Base-by-base conservation (phyloP, 2,329 filamentous ascomycete species). In the Penicillium sp. region DNA sequence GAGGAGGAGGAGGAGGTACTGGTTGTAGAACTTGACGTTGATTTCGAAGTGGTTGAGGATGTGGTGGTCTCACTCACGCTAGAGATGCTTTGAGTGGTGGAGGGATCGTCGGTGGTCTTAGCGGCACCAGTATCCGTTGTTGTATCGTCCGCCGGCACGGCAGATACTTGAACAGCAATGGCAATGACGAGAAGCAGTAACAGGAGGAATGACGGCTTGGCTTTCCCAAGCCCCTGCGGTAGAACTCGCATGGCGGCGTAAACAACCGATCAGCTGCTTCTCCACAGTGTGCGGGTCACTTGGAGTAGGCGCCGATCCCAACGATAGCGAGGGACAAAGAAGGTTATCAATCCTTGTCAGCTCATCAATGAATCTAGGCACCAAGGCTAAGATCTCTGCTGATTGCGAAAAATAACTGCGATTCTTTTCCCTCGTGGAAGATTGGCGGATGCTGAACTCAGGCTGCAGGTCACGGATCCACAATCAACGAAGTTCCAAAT, bases 261-360 rank as follows among this genome's bases (percentile, higher is more conserved):
- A 60, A 61, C 59, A 64, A 57, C 54, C 27, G 46, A 59, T 54
- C 40, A 52, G 46, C 35, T 42, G 31, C 31, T 63, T 62, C 62
- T 59, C 62, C 61, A 64, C 62, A 61, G 51, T 25, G 23, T 56
- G 54, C 60, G 61, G 62, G 62, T 65, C 62, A 46, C 41, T 49
- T 46, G 54, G 58, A 57, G 52, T 56, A 58, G 49, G 41, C 55
- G 61, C 41, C 54, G 57, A 60, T 62, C 59, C 38, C 31, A 56
- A 38, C 38, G 46, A 54, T 23, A 21, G 58, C 54, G 53, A 50
- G 52, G 45, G 56, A 50, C 44, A 50, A 55, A 41, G 55, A 39
- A 46, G 34, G 32, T 50, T n/a, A 25, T 41, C 16, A n/a, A 37
- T 52, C 16, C 32, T 46, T 39, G 40, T 41, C 25, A 38, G 42